Evolutionary conservation across 2,329 filamentous ascomycete species (phyloP), one percentile per base, ranked within the genome.

Genomic region (Ceratocystis ficicola): DNA sequence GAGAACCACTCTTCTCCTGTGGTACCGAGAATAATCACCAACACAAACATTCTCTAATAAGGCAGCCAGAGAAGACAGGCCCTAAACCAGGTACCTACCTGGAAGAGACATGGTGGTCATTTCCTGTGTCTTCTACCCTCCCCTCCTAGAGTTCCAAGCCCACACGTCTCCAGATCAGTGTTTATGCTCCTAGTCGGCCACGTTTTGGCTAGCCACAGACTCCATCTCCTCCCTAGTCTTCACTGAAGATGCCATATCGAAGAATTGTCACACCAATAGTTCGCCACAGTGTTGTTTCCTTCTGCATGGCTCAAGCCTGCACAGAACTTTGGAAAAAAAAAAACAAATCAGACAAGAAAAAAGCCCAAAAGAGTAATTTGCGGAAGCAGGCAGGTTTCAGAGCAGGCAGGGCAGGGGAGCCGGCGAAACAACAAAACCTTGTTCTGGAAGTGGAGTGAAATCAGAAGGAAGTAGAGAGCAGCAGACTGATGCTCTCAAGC

Each of bases 311-410:
- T 59, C 55, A 36, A 59, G 36, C 55, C 55, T 59, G 55, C 55
- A 36, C 55, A 28, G 55, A 36, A 32, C 25, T 59, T 59, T 59
- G 28, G 48, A 8, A 10, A 22, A n/a, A 4, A 4, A 52, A 52
- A 41, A 52, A 52, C 25, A 25, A 52, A 15, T 6, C 48, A 59
- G 28, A 59, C 3, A 59, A 59, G 30, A n/a, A 59, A 57, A 57
- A 59, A n/a, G 17, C 55, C 55, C 28, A 59, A 59, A 59, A 25
- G 28, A 59, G 55, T 59, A 59, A 59, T 59, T 59, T 59, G 55
- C 55, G 55, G 55, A 25, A 59, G 12, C 28, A 32, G 32, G 55
- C 55, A 59, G 55, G 55, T 59, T 59, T 59, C 55, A 59, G 55
- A 59, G 25, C 17, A 59, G 28, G 12, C 25, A 36, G 55, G 28